A percentile compares a stretch with the other conserved stretches of the same genome.
Evolutionary conservation across 345 rosid genomes (phyloP).

Genomic region (Salix purpurea): DNA sequence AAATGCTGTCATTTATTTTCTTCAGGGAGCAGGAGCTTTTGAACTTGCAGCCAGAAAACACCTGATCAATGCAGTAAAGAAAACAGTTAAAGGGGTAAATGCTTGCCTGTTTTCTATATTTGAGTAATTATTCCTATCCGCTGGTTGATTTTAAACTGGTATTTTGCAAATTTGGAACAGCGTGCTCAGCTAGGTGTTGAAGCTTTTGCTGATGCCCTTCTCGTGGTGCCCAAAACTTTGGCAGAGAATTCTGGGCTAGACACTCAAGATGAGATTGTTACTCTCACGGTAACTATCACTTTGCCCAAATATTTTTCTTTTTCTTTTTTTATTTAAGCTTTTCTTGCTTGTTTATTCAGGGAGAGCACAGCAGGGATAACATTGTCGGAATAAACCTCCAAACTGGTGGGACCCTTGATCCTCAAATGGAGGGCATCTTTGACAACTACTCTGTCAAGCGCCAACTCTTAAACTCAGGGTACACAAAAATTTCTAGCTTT

Average conservation of each 20-base stretch:
- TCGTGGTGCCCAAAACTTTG: constrained; percentile 91
- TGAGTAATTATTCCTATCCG: neutral
- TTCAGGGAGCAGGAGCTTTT: constrained; percentile 97
- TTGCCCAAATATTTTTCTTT: too few species aligned
- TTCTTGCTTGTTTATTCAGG: constrained; percentile 41
- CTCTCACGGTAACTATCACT: constrained; percentile 54
- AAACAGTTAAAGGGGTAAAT: constrained; percentile 90
- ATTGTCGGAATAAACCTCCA: constrained; percentile 78
- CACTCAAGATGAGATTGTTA: constrained; percentile 87
- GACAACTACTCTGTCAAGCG: too few species aligned
- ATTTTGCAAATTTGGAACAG: constrained; percentile 36
- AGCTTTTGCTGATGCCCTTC: constrained; percentile 97
- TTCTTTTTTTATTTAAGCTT: neutral
- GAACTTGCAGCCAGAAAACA: constrained; percentile 93
- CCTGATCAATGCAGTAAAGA: constrained; percentile 79
- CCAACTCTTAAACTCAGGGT: too few species aligned
- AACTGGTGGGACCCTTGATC: too few species aligned
- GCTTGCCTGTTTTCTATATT: neutral
- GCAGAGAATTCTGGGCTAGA: constrained; percentile 97
- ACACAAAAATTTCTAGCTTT: too few species aligned
- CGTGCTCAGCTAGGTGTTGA: constrained; percentile 97
- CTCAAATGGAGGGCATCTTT: too few species aligned
- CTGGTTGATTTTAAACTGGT: neutral
- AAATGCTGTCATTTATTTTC: neutral
- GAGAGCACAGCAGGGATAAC: constrained; percentile 90